These are phyloP conservation scores for Ophiostoma novo-ulmi DNA, from an alignment of 2,329 filamentous ascomycete species.

Conservation along the genomic window DNA sequence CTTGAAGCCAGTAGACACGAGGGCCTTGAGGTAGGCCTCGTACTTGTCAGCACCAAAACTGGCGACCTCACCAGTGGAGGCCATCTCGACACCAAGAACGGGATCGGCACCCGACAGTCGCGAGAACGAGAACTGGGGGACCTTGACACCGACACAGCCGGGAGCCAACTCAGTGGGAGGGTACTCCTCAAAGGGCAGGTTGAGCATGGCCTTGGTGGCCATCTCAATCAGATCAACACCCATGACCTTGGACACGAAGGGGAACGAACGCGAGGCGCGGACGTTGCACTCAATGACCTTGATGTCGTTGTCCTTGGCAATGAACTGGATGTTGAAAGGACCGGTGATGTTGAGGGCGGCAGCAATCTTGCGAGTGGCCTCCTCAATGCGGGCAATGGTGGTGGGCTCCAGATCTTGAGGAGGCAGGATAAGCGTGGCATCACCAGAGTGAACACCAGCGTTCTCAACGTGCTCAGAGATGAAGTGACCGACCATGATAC, in stretches of 20 bases:
- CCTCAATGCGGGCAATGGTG: constrained; percentile 85
- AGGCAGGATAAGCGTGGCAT: constrained; percentile 89
- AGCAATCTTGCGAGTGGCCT: constrained; percentile 92
- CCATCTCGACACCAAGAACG: constrained; percentile 97
- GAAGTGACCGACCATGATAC: constrained; percentile 88
- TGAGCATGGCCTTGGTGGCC: constrained; percentile 96
- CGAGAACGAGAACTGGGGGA: constrained; percentile 98
- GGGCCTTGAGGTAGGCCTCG: constrained; percentile 93
- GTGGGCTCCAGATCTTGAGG: constrained; percentile 88
- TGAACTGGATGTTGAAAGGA: constrained; percentile 98
- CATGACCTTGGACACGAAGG: constrained; percentile 98
- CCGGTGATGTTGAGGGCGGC: constrained; percentile 91
- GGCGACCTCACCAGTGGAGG: constrained; percentile 95
- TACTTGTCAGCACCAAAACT: constrained; percentile 95
- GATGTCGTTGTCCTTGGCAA: constrained; percentile 98
- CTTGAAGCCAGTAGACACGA: constrained; percentile 94
- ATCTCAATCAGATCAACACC: constrained; percentile 96
- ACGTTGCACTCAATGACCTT: constrained; percentile 99
- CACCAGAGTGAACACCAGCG: constrained; percentile 95
- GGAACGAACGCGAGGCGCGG: constrained; percentile 90
- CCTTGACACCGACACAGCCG: constrained; percentile 91
- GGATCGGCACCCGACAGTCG: constrained; percentile 93
- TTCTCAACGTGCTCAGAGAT: constrained; percentile 99
- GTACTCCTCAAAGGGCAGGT: constrained; percentile 74
- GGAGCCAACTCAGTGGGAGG: constrained; percentile 69